phyloP scores from a whole-genome alignment of 2,329 filamentous ascomycete species.

The Parafenestella ontariensis region DNA sequence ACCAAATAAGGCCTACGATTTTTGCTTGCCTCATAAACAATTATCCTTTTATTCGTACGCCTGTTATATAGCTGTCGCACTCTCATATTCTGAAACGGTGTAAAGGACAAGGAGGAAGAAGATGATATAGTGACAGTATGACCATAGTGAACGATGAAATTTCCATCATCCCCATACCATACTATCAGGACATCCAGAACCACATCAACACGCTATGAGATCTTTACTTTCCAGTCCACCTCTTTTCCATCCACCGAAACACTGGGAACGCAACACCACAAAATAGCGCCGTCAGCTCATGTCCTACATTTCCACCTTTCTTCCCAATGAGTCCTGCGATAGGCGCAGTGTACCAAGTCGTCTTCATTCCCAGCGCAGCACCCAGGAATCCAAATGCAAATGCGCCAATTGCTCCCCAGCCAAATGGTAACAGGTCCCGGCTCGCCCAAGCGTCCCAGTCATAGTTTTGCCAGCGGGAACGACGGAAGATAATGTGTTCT shows the following conservation, averaged over 20 bases:
- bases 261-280: constrained; percentile 38
- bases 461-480: constrained; percentile 39
- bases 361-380: constrained; percentile 46
- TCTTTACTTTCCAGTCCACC: constrained; percentile 27
- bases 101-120: too few species aligned
- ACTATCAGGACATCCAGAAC: too few species aligned
- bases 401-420: constrained; percentile 44
- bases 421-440: constrained; percentile 37
- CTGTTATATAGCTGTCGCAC: too few species aligned
- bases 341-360: constrained; percentile 44
- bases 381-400: constrained; percentile 44
- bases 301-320: constrained; percentile 45
- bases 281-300: constrained; percentile 45
- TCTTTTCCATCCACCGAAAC: constrained; percentile 41
- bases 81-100: too few species aligned
- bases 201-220: too few species aligned
- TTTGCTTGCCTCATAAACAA: too few species aligned
- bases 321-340: constrained; percentile 41
- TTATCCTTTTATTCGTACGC: too few species aligned
- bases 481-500: constrained; percentile 47
- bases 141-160: too few species aligned
- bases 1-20: too few species aligned
- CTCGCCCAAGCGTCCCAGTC: constrained; percentile 45
- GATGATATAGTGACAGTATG: too few species aligned
- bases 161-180: too few species aligned